These are phyloP conservation scores for Dendrobium nobile DNA, from an alignment of 106 monocot genomes.

Conservation along the genomic window DNA sequence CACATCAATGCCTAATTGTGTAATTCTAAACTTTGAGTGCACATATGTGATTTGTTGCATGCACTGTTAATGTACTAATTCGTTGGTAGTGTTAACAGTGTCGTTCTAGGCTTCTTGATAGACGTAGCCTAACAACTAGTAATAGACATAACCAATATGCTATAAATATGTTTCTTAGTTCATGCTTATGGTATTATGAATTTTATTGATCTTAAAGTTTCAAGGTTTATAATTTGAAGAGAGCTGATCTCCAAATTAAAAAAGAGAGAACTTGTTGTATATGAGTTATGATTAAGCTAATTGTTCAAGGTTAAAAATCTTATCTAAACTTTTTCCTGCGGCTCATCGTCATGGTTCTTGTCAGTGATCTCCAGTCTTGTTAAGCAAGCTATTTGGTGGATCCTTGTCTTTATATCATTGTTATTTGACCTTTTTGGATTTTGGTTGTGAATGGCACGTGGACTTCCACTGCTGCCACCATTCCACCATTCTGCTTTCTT, in stretches of 20 bases:
- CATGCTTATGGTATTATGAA: neutral
- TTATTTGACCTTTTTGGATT: neutral
- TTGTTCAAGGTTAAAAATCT: neutral
- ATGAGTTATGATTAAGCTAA: neutral
- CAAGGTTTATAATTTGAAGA: neutral
- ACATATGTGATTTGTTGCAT: too few species aligned
- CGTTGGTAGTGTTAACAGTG: too few species aligned
- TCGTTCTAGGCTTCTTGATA: too few species aligned
- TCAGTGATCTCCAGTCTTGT: neutral
- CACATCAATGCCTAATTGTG: too few species aligned
- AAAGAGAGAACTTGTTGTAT: neutral
- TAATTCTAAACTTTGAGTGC: too few species aligned
- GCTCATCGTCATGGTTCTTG: neutral
- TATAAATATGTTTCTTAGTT: neutral
- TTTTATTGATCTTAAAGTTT: neutral
- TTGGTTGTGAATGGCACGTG: neutral
- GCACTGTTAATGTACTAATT: too few species aligned
- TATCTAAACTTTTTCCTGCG: neutral
- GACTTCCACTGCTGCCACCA: neutral
- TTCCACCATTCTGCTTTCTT: neutral
- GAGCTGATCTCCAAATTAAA: neutral
- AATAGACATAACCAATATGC: neutral
- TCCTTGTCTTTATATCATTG: neutral
- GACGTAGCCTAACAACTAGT: neutral
- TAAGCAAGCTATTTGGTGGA: neutral